These are phyloP conservation scores for Pichiaceae sp. DNA, from an alignment of 1,139 yeast species.

Conservation along the genomic window DNA sequence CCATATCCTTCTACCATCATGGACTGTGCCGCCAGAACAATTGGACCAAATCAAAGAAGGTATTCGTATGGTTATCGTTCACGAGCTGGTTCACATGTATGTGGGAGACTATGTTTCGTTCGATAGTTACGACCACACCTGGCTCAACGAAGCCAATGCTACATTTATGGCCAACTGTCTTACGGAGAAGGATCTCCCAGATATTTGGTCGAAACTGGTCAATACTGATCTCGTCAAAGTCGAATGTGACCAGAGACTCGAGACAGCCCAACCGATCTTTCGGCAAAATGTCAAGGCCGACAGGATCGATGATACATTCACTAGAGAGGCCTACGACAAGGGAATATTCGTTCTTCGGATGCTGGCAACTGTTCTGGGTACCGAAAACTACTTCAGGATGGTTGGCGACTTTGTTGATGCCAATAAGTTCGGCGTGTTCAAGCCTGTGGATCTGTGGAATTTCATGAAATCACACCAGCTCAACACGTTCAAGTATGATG, in stretches of 20 bases:
- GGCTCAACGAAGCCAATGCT: conserved; percentile 74
- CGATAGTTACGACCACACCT: conserved; percentile 56
- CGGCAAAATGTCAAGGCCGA: conserved; percentile 22
- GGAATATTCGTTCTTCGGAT: conserved; percentile 55
- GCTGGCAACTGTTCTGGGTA: conserved; percentile 36
- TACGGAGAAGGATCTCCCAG: conserved; percentile 18
- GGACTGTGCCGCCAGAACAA: conserved; percentile 14
- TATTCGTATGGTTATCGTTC: conserved; percentile 50
- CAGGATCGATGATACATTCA: conserved; percentile 40
- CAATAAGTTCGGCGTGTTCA: conserved; percentile 32
- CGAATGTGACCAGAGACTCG: conserved; percentile 33
- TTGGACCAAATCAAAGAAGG: conserved; percentile 18
- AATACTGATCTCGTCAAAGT: conserved; percentile 31
- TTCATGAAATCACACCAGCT: conserved; percentile 16
- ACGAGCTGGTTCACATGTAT: conserved; percentile 75
- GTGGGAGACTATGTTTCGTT: conserved; percentile 60
- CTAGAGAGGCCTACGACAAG: conserved; percentile 51
- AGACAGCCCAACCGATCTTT: conserved; percentile 24
- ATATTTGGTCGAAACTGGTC: conserved; percentile 26
- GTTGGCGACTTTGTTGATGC: conserved; percentile 35
- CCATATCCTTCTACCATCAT: conserved; percentile 36
- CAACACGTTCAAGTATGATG: conserved; percentile 23
- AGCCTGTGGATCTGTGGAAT: conserved; percentile 53
- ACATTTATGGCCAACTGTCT: conserved; percentile 37
- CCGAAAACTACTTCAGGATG: conserved; percentile 27